Conservation (phyloP, 768 basidiomycete species). For the Coprinopsis sp. region DNA sequence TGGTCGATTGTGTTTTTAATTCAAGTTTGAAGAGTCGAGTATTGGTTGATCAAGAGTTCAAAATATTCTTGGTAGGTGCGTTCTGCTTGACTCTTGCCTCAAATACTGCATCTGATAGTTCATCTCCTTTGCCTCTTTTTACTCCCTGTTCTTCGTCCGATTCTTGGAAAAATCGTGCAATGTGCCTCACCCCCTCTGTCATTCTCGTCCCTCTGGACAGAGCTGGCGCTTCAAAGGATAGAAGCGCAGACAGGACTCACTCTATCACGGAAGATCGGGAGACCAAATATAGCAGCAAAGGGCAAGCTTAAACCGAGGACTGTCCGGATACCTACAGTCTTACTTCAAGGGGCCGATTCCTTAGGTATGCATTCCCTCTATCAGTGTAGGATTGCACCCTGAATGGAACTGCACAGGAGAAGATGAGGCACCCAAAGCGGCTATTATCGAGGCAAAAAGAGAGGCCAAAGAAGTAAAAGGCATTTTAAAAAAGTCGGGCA, state of each 20-base stretch:
- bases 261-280: conserved; percentile 64
- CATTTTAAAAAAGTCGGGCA: conserved; percentile 36
- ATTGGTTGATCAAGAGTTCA: conserved; percentile 60
- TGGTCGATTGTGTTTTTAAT: conserved; percentile 73
- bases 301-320: conserved; percentile 59
- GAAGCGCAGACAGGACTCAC: conserved; percentile 55
- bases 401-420: not conserved
- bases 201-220: no score
- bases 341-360: no score
- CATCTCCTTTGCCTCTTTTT: no score
- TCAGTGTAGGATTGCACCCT: no score
- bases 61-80: conserved; percentile 64
- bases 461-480: conserved; percentile 26
- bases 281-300: conserved; percentile 75
- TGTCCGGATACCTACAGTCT: conserved; percentile 47
- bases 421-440: conserved; percentile 20
- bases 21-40: conserved; percentile 52
- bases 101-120: no score
- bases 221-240: conserved; percentile 64
- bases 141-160: no score
- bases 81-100: conserved; percentile 2
- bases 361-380: no score
- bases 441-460: conserved; percentile 45
- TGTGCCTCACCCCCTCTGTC: conserved; percentile 1
- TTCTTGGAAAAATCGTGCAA: no score